Base-by-base conservation (phyloP, 2,329 filamentous ascomycete species). In the Fusarium sp. region DNA sequence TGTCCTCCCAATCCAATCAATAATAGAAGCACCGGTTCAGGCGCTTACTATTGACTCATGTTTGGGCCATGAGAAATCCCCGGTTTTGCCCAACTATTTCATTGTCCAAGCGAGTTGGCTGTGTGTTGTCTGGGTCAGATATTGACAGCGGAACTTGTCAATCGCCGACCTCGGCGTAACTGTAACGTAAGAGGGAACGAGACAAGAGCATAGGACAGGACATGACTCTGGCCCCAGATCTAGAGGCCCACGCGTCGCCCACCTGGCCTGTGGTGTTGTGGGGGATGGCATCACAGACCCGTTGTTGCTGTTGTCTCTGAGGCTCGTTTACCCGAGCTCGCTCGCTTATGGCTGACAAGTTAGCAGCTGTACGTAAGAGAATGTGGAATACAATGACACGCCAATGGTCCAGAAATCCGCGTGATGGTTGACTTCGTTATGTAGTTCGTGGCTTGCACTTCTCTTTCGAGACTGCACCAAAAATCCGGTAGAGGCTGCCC, bases 231-330 rank as follows among this genome's bases (percentile, higher is more conserved):
- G 27, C 20, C 36, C 31, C 25, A 45, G 18, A 39, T 25, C 29
- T 13, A 25, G n/a, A 39, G 58, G 42, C 31, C 50, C 50, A 55
- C 41, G 50, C 18, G 27, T 58, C 52, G 22, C 33, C 45, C 61
- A 46, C 46, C 52, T 62, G n/a, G 44, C 36, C 18, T 62, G 47
- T 47, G 35, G 53, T 65, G 25, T n/a, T 44, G 61, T 60, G 29
- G 44, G 57, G 38, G 42, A 39, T 45, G 47, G 35, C 55, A 61
- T 61, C 45, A 44, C 42, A 50, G 42, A 39, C 49, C 38, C 39
- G 38, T 35, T 39, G 53, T 49, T 20, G 61, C 45, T 49, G 27
- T 44, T 38, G n/a, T 41, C 27, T 56, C 36, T 49, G 58, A 63
- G 35, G 44, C 58, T 63, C 49, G 53, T 55, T 42, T 42, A 18